Evolutionary conservation across 2,329 filamentous ascomycete species (phyloP).

Genomic region (Trichothecium roseum): DNA sequence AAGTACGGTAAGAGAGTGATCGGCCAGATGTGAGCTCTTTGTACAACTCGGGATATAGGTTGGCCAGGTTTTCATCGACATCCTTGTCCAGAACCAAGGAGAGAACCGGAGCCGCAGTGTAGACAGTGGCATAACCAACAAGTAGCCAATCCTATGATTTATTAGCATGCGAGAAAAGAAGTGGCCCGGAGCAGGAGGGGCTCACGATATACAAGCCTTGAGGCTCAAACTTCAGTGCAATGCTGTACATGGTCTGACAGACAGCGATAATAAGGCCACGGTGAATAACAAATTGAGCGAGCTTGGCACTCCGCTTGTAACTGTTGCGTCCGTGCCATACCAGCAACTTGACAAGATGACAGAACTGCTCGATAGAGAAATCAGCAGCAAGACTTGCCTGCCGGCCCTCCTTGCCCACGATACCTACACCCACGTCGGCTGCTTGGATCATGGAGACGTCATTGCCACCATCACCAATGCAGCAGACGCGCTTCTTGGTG

Average conservation of each 20-base stretch:
- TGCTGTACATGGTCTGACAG: constrained; percentile 95
- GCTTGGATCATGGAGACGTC: constrained; percentile 99
- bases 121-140: constrained; percentile 91
- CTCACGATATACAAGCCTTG: constrained; percentile 76
- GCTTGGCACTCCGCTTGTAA: constrained; percentile 91
- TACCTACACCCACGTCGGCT: constrained; percentile 93
- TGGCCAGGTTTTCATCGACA: constrained; percentile 87
- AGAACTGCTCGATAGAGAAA: constrained; percentile 93
- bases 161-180: constrained; percentile 10
- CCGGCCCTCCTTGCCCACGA: constrained; percentile 93
- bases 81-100: constrained; percentile 90
- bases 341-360: constrained; percentile 88
- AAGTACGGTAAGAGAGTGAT: constrained; percentile 82
- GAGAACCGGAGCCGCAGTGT: constrained; percentile 88
- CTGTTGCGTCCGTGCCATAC: constrained; percentile 98
- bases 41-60: constrained; percentile 93
- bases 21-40: constrained; percentile 89
- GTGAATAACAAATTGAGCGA: constrained; percentile 97
- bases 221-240: constrained; percentile 84
- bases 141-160: constrained; percentile 70
- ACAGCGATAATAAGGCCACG: constrained; percentile 90
- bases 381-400: constrained; percentile 93
- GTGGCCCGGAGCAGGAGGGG: constrained; percentile 1
- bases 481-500: constrained; percentile 92
- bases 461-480: constrained; percentile 96